phyloP scores from a whole-genome alignment of 2,329 filamentous ascomycete species.

The Diaporthe eres region DNA sequence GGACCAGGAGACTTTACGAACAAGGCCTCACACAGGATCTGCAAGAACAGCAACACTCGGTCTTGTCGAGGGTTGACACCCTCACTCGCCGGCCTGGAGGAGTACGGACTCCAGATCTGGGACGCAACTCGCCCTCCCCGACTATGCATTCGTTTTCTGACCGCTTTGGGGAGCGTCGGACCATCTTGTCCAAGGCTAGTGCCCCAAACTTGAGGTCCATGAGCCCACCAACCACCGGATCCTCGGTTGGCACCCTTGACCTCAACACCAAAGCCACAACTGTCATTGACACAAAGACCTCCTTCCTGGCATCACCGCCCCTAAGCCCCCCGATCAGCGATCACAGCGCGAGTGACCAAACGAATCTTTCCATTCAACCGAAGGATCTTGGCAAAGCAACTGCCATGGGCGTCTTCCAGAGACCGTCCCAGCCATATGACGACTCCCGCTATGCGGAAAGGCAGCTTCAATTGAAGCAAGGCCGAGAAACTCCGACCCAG shows the following conservation, averaged over 20 bases:
- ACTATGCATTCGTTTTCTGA: conserved; percentile 59
- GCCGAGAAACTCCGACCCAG: conserved; percentile 73
- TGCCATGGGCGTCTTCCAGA: conserved; percentile 74
- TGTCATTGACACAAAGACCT: conserved; percentile 55
- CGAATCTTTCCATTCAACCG: conserved; percentile 76
- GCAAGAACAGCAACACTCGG: conserved; percentile 83
- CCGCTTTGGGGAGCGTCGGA: conserved; percentile 60
- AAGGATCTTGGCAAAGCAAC: conserved; percentile 87
- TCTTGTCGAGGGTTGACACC: conserved; percentile 84
- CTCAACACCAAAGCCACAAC: conserved; percentile 47
- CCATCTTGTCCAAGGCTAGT: conserved; percentile 70
- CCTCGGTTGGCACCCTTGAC: conserved; percentile 55
- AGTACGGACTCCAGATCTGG: conserved; percentile 65
- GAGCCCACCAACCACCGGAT: conserved; percentile 61
- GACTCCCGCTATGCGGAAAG: conserved; percentile 88
- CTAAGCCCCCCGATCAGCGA: conserved; percentile 81
- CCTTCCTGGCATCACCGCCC: conserved; percentile 47
- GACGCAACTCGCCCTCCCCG: conserved; percentile 62
- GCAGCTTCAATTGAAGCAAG: conserved; percentile 84
- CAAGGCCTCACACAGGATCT: conserved; percentile 84
- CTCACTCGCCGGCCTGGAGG: conserved; percentile 72
- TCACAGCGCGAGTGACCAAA: conserved; percentile 69
- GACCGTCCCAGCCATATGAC: conserved; percentile 82
- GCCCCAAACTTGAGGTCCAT: conserved; percentile 76
- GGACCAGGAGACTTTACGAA: conserved; percentile 84